Percentiles rank a stretch among this genome's conserved stretches.
These are phyloP conservation scores for Verticillium albo-atrum DNA, from an alignment of 2,329 filamentous ascomycete species.

Conservation along the genomic window DNA sequence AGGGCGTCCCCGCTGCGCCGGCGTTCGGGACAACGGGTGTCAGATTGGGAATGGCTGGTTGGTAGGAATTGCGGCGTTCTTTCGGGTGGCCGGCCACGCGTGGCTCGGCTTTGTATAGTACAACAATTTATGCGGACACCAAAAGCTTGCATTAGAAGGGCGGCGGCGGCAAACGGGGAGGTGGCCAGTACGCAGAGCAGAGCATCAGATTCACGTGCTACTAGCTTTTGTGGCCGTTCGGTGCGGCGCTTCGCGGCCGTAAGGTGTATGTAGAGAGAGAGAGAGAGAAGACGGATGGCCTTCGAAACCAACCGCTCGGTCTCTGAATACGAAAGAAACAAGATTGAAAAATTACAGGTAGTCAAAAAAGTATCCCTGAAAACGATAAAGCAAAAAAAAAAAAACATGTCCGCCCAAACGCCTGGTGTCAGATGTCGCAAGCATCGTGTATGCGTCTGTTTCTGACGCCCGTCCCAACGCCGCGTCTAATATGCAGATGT, in stretches of 20 bases:
- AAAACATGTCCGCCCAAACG: not conserved
- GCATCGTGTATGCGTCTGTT: not conserved
- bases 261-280: not conserved
- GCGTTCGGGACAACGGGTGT: not conserved
- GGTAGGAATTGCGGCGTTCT: not conserved
- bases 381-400: not conserved
- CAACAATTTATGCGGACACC: not conserved
- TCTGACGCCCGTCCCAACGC: not conserved
- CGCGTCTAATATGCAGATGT: slow-evolving; percentile 2
- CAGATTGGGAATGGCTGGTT: not conserved
- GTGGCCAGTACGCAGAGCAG: not conserved
- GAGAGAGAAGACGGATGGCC: not conserved
- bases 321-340: not conserved
- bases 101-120: not conserved
- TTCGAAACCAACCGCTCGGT: not conserved
- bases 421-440: not conserved
- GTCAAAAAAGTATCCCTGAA: not conserved
- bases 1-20: not conserved
- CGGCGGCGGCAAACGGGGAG: not conserved
- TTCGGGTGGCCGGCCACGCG: not conserved
- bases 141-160: not conserved
- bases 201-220: not conserved
- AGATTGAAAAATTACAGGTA: not conserved
- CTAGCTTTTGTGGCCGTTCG: not conserved
- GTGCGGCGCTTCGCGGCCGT: not conserved